A percentile compares a stretch with the other conserved stretches of the same genome.
Conservation (phyloP, 768 basidiomycete genomes). For the Aureoboletus auriporus region DNA sequence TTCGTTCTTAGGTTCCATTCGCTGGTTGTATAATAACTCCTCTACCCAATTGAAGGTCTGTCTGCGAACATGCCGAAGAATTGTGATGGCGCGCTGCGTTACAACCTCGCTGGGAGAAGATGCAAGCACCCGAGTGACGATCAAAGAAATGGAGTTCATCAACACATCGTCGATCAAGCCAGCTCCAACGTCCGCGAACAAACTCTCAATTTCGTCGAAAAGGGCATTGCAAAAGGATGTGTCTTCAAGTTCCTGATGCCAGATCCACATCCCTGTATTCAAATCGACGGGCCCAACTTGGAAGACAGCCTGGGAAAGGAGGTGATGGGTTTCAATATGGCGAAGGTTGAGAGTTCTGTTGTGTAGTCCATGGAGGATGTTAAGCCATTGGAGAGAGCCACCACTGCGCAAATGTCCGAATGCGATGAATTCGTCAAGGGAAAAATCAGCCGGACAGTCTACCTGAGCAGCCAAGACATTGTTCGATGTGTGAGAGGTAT, state of each 20-base stretch:
- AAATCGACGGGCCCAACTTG: conserved; percentile 22
- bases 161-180: conserved; percentile 33
- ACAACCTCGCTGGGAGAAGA: conserved; percentile 12
- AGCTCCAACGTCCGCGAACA: conserved; percentile 27
- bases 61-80: conserved; percentile 31
- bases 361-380: conserved; percentile 39
- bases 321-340: conserved; percentile 32
- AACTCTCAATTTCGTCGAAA: conserved; percentile 27
- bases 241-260: conserved; percentile 35
- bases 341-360: conserved; percentile 33
- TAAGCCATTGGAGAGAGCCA: conserved; percentile 41
- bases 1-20: neutral
- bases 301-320: conserved; percentile 33
- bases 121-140: conserved; percentile 32
- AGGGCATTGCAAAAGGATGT: conserved; percentile 31
- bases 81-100: conserved; percentile 8
- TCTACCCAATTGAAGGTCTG: conserved; percentile 34
- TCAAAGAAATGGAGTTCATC: conserved; percentile 26
- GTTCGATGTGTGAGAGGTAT: conserved; percentile 39
- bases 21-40: conserved; percentile 22
- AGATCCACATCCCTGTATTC: conserved; percentile 19
- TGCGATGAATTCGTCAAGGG: conserved; percentile 36
- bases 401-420: conserved; percentile 25
- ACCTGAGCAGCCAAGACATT: conserved; percentile 35
- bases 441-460: conserved; percentile 34